Evolutionary conservation across 1,139 yeast genomes (phyloP).

Genomic region (Arxiozyma slooffiae): DNA sequence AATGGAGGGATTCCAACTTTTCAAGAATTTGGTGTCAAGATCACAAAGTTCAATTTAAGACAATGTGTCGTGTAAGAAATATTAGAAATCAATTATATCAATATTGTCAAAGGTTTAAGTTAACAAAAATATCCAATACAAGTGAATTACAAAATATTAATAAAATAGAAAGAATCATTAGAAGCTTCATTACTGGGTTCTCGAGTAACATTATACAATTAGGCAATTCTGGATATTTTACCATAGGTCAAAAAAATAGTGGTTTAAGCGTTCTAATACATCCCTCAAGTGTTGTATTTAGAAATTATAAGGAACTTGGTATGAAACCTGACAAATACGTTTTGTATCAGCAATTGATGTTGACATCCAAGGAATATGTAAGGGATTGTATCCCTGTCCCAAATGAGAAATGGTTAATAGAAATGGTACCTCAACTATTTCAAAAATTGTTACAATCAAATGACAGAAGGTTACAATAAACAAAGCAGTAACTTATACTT

Average conservation of each 20-base stretch:
- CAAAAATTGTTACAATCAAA: not conserved
- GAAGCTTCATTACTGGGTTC: constrained; percentile 66
- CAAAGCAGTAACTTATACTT: too few species aligned
- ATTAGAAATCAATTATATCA: constrained; percentile 61
- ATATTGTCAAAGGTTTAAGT: constrained; percentile 53
- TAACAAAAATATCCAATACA: constrained; percentile 10
- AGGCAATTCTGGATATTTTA: constrained; percentile 59
- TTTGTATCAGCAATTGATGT: constrained; percentile 73
- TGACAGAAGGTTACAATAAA: not conserved
- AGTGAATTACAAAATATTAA: not conserved
- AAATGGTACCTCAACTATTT: constrained; percentile 50
- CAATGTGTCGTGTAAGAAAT: constrained; percentile 59
- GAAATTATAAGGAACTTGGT: constrained; percentile 27
- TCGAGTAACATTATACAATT: constrained; percentile 71
- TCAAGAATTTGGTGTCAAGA: constrained; percentile 84
- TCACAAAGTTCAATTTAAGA: constrained; percentile 65
- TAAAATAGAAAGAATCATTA: constrained; percentile 16
- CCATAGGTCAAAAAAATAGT: constrained; percentile 20
- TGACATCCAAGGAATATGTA: constrained; percentile 84
- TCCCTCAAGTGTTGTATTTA: constrained; percentile 45
- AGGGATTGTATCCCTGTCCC: constrained; percentile 70
- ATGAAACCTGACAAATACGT: constrained; percentile 66
- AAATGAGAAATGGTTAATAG: constrained; percentile 49
- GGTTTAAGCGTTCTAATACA: constrained; percentile 54
- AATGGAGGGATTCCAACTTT: constrained; percentile 64